Conservation (phyloP, 2,329 filamentous ascomycete genomes). For the Trichoderma breve region DNA sequence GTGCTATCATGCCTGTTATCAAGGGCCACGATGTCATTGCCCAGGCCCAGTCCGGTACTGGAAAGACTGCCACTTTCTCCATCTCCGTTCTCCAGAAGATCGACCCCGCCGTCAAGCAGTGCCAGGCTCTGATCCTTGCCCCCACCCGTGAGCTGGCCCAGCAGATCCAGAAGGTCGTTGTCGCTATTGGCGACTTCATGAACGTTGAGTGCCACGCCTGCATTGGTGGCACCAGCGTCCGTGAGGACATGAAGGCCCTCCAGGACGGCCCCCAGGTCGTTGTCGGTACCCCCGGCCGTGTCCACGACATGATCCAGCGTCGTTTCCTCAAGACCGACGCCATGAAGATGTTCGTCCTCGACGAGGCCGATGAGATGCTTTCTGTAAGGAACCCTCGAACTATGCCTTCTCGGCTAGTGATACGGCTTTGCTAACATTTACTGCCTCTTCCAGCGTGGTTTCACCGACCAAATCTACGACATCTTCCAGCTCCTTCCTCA, state of each 20-base stretch:
- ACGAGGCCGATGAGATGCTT: slow-evolving; percentile 99
- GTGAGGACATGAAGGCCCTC: slow-evolving; percentile 98
- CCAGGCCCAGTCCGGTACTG: slow-evolving; percentile 98
- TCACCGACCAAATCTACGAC: slow-evolving; percentile 99
- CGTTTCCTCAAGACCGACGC: slow-evolving; percentile 93
- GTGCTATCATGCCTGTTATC: slow-evolving; percentile 99
- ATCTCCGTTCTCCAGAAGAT: slow-evolving; percentile 99
- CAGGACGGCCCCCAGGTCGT: slow-evolving; percentile 95
- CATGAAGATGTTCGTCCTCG: slow-evolving; percentile 99
- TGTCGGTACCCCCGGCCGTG: slow-evolving; percentile 96
- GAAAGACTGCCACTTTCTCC: slow-evolving; percentile 99
- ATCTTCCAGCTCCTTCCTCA: slow-evolving; percentile 99
- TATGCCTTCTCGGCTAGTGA: not conserved
- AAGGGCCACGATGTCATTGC: slow-evolving; percentile 99
- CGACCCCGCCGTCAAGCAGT: slow-evolving; percentile 89
- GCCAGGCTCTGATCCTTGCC: slow-evolving; percentile 96
- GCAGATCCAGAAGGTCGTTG: slow-evolving; percentile 99
- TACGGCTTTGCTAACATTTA: slow-evolving; percentile 34
- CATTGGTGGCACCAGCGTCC: slow-evolving; percentile 96
- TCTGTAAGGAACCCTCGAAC: slow-evolving; percentile 54
- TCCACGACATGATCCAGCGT: slow-evolving; percentile 99
- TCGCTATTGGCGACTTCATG: slow-evolving; percentile 97
- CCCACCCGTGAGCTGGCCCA: slow-evolving; percentile 98
- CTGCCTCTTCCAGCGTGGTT: slow-evolving; percentile 68
- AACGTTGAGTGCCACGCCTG: slow-evolving; percentile 98